Base-by-base conservation (phyloP, 768 basidiomycete species). In the Boletus barrowsii region DNA sequence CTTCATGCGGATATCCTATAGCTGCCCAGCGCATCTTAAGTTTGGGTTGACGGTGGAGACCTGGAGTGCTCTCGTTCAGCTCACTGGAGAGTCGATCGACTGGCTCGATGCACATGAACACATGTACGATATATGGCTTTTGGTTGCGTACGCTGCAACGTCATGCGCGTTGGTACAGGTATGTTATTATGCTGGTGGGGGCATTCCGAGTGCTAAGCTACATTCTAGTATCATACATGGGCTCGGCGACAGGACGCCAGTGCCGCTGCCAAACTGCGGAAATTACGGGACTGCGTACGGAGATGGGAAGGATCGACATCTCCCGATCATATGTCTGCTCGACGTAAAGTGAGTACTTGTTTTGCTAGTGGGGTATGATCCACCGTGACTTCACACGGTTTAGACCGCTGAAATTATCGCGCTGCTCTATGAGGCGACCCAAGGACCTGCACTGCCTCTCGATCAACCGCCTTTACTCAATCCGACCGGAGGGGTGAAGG, bases 1-100 rank as follows among this genome's bases (percentile, higher is more conserved):
- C 32, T 98, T 98, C 76, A 95, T 98, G 92, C 84, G 96, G 48
- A 93, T 98, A 72, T 93, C 91, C 54, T 98, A 97, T 74, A 80
- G 85, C 18, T 90, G 91, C 66, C 94, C 96, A 10, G 83, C 83
- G 11, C 93, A 97, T 65, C 81, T 96, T 65, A 94, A 90, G 67
- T 93, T 96, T 63, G 80, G 82, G 37, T 73, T 95, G 59, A 89
- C 86, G 2, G 79, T 93, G 26, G 86, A 87, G 63, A 81, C 85
- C 58, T 97, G 92, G 93, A 80, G 79, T 18, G 74, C 78, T 48
- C 79, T 97, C 46, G 82, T 93, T 45, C 65, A 75, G 32, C 75
- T 90, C 64, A 90, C 90, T 0, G 82, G 84, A 48, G 87, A 93
- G 46, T 80, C 85, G 3, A 92, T 98, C 58, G 88, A 93, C 63